phyloP scores from a whole-genome alignment of 139 green algal genomes.

The Dunaliella sp. region DNA sequence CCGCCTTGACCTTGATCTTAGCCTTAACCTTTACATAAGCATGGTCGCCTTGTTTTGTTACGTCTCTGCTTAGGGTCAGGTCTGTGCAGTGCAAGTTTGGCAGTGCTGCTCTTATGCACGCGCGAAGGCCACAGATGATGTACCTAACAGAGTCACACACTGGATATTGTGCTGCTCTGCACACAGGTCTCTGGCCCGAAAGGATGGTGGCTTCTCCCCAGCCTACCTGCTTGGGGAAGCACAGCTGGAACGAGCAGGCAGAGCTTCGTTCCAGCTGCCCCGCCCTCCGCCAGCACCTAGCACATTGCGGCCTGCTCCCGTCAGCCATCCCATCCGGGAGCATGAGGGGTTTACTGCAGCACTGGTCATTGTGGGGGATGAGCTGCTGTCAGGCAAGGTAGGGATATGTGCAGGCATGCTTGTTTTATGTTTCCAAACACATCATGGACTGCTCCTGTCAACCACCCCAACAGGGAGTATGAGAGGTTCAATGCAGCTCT shows the following conservation, averaged over 20 bases:
- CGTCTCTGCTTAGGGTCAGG: not conserved
- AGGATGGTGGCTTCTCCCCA: slow-evolving; percentile 75
- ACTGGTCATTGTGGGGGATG: slow-evolving; percentile 62
- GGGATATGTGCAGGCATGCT: too few species aligned
- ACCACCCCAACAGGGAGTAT: not conserved
- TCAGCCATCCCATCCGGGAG: not conserved
- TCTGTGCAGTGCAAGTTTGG: too few species aligned
- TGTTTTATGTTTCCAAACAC: too few species aligned
- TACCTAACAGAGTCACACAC: too few species aligned
- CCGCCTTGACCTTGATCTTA: too few species aligned
- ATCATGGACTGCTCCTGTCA: not conserved
- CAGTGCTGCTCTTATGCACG: too few species aligned
- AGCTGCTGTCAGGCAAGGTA: slow-evolving; percentile 77
- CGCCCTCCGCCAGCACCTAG: not conserved
- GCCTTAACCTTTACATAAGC: too few species aligned
- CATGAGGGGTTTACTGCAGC: slow-evolving; percentile 29
- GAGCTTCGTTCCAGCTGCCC: slow-evolving; percentile 12
- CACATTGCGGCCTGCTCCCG: not conserved
- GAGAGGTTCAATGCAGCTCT: slow-evolving; percentile 38
- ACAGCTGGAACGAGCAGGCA: slow-evolving; percentile 70
- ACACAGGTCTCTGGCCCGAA: slow-evolving; percentile 55
- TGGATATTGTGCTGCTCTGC: too few species aligned
- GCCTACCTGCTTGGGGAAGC: slow-evolving; percentile 76
- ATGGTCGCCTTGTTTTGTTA: too few species aligned
- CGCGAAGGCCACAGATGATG: too few species aligned